phyloP scores from a whole-genome alignment of 1,284 basidiomycete genomes.

The Abortiporus biennis region DNA sequence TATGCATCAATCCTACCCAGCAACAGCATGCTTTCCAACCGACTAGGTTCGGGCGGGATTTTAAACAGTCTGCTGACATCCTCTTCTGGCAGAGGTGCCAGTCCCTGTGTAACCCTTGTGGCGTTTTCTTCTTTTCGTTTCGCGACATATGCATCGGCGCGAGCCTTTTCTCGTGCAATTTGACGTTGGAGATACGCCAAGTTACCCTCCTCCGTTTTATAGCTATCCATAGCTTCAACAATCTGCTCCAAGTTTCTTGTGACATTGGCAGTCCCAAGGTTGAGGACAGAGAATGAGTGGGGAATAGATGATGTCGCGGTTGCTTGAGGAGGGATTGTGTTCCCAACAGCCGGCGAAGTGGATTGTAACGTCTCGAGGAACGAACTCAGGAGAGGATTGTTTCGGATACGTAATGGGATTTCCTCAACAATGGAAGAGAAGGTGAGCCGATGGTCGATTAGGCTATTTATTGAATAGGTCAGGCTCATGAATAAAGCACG shows the following conservation, averaged over 20 bases:
- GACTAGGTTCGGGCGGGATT: slow-evolving; percentile 84
- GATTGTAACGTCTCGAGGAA: slow-evolving; percentile 73
- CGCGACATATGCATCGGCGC: slow-evolving; percentile 75
- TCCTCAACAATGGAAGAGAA: slow-evolving; percentile 89
- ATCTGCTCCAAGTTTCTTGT: slow-evolving; percentile 75
- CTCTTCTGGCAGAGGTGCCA: slow-evolving; percentile 84
- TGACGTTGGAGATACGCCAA: slow-evolving; percentile 90
- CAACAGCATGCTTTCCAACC: slow-evolving; percentile 84
- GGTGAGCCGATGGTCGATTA: slow-evolving; percentile 83
- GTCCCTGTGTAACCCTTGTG: slow-evolving; percentile 75
- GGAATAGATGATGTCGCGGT: slow-evolving; percentile 34
- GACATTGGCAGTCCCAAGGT: slow-evolving; percentile 55
- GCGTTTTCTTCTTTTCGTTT: slow-evolving; percentile 92
- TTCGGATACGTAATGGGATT: slow-evolving; percentile 85
- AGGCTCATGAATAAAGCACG: background rate
- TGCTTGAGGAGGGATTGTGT: slow-evolving; percentile 21
- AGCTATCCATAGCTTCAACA: slow-evolving; percentile 79
- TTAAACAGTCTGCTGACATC: slow-evolving; percentile 81
- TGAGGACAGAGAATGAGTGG: slow-evolving; percentile 53
- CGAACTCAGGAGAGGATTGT: slow-evolving; percentile 80
- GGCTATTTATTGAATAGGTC: slow-evolving; percentile 36
- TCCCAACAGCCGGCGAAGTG: slow-evolving; percentile 20
- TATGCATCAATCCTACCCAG: slow-evolving; percentile 86
- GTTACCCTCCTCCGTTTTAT: slow-evolving; percentile 90
- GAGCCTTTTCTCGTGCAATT: slow-evolving; percentile 83